Percentiles rank a stretch among this genome's conserved stretches.
These are phyloP conservation scores for Chrysoporthe austroafricana DNA, from an alignment of 2,329 filamentous ascomycete genomes.

Conservation along the genomic window DNA sequence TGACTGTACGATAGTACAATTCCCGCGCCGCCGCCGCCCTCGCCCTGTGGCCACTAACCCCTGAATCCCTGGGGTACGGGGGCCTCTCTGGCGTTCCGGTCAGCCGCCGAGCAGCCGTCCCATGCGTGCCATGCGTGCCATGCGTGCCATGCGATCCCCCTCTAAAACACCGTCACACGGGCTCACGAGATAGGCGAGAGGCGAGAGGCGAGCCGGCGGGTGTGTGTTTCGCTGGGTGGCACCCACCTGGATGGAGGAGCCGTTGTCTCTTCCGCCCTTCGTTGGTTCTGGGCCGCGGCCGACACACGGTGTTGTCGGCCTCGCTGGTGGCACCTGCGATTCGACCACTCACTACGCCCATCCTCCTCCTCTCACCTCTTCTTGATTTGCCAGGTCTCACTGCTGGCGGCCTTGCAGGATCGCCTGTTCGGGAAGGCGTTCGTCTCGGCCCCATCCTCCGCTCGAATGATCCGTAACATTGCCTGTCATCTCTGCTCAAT, in stretches of 20 bases:
- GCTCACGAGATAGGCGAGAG: slow-evolving; percentile 8
- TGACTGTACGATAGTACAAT: too few species aligned
- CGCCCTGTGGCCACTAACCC: too few species aligned
- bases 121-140: too few species aligned
- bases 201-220: background rate
- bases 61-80: too few species aligned
- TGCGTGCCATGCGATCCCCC: too few species aligned
- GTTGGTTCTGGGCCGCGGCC: too few species aligned
- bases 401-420: background rate
- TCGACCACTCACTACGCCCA: background rate
- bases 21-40: too few species aligned
- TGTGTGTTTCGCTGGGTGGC: background rate
- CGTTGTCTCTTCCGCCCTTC: too few species aligned
- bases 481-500: background rate
- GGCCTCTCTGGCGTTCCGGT: too few species aligned
- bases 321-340: background rate
- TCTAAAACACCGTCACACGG: background rate
- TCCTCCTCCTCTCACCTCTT: background rate
- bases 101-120: too few species aligned
- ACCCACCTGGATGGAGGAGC: too few species aligned
- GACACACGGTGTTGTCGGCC: too few species aligned
- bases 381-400: background rate
- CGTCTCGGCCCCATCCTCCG: slow-evolving; percentile 3
- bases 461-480: background rate
- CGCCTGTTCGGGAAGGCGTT: slow-evolving; percentile 13